Percentiles rank a stretch among this genome's conserved stretches.
These are phyloP conservation scores for Ophiosphaerella herpotricha DNA, from an alignment of 2,329 filamentous ascomycete species.

Conservation along the genomic window DNA sequence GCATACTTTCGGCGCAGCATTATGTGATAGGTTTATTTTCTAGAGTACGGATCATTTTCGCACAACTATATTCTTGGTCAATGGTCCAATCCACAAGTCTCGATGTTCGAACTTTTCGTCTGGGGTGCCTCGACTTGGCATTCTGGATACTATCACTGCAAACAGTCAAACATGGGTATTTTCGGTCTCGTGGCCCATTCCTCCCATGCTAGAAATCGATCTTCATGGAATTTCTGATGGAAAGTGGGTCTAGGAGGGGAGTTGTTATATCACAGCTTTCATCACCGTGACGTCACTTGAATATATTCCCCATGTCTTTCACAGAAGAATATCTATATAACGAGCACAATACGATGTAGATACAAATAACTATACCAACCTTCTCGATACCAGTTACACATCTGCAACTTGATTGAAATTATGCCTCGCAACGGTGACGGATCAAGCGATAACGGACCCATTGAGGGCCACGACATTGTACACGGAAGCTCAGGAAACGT, in stretches of 20 bases:
- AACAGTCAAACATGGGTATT: neutral
- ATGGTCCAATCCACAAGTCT: too few species aligned
- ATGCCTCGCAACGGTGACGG: conserved; percentile 51
- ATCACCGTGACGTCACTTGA: conserved; percentile 4
- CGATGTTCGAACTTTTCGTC: too few species aligned
- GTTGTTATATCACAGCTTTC: neutral
- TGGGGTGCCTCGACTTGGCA: too few species aligned
- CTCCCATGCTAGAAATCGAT: neutral
- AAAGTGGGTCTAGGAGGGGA: conserved; percentile 1
- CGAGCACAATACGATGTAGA: neutral
- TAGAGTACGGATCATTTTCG: too few species aligned
- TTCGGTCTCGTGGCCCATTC: neutral
- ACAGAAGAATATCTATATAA: too few species aligned
- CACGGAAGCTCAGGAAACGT: conserved; percentile 45
- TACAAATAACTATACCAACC: neutral
- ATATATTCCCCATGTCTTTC: too few species aligned
- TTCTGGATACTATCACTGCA: too few species aligned
- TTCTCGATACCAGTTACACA: neutral
- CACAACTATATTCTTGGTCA: too few species aligned
- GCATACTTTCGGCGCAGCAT: too few species aligned
- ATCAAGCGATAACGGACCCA: conserved; percentile 46
- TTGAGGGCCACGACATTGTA: conserved; percentile 43
- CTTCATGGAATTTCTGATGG: neutral
- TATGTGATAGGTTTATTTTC: too few species aligned
- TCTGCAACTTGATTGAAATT: neutral